Evolutionary conservation across 2,329 filamentous ascomycete genomes (phyloP), one percentile per base, ranked within the genome.

Genomic region (Herpomyces periplanetae): DNA sequence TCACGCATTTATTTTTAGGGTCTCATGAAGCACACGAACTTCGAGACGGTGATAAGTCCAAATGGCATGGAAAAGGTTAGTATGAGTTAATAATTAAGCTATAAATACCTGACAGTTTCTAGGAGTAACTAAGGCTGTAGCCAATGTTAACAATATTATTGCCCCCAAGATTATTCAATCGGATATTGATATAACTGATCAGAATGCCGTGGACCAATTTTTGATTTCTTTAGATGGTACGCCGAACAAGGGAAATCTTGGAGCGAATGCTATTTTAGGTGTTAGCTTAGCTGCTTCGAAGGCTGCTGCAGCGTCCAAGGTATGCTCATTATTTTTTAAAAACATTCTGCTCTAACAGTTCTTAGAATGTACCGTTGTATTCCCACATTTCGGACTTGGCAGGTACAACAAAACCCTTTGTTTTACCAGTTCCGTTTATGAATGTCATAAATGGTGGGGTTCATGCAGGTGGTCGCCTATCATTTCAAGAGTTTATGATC

Each of bases 401-500:
- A 29, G 66, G 64, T 31, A 75, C 65, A 41, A 73, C 75, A 57
- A 71, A 75, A 55, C 65, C 66, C 35, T 80, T 68, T 33, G 66
- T 80, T 30, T 60, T 84, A 14, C 68, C 68, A 26, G 66, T 80
- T 30, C 68, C 68, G 33, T 84, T 84, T 57, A 66, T 69, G 61
- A 84, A 84, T 47, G 68, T 84, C 38, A 52, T 84, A 30, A 84
- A 84, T 43, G 68, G 68, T 29, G 42, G 42, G 36, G 30, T 31
- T 9, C 80, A 96, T 51, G 80, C 80, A 30, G 80, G 80, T 55
- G 80, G 80, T 37, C 68, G 73, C 40, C 57, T 84, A 32, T 68
- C 68, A 30, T 84, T 84, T 58, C 69, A 84, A 46, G 69, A 84
- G 46, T 84, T 84, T 54, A 84, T 84, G 69, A 75, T 84, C 32